Base-by-base conservation (phyloP, 495 filamentous ascomycete species). In the Penicillium waksmanii region DNA sequence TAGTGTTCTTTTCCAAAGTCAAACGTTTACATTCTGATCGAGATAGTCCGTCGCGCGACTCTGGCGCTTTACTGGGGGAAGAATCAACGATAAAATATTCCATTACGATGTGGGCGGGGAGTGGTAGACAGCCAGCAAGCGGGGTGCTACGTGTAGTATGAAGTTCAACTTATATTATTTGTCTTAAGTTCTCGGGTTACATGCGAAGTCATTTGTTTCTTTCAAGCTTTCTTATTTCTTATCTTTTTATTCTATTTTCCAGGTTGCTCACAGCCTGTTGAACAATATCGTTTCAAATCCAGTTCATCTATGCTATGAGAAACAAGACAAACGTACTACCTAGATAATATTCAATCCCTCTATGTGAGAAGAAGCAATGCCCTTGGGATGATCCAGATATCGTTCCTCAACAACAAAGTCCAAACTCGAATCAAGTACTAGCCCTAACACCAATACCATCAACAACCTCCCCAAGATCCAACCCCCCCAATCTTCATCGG, bases 61-160 rank as follows among this genome's bases (percentile, higher is more conserved):
- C 5, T 82, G 81, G 80, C 57, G 71, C 10, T 63, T 64, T 31
- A 84, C 80, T 0, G 73, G 72, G 2, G 81, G 80, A 7, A 77
- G 64, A 53, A 60, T 83, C 21, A 76, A 76, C 42, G 69, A 75
- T 25, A 65, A 68, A 46, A 65, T 76, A 8, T 83, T 83, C 56
- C 67, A 70, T 18, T 75, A 79, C 63, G 76, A 81, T 23, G 68
- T 84, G 54, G 81, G 82, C 7, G 80, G 80, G 7, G 82, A 84
- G 58, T 81, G 73, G 64, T 84, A 64, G 71, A 42, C 23, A 23
- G 23, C 23, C 23, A 23, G 4, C 23, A 23, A 23, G 23, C 23
- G 23, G 23, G 23, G 23, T 23, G 23, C 23, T 23, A 23, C 23
- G 7, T 33, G 19, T 18, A 9, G 25, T 31, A 13, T 43, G 5